These are phyloP conservation scores for Diplocarpon mali DNA, from an alignment of 2,329 filamentous ascomycete species.

Conservation along the genomic window DNA sequence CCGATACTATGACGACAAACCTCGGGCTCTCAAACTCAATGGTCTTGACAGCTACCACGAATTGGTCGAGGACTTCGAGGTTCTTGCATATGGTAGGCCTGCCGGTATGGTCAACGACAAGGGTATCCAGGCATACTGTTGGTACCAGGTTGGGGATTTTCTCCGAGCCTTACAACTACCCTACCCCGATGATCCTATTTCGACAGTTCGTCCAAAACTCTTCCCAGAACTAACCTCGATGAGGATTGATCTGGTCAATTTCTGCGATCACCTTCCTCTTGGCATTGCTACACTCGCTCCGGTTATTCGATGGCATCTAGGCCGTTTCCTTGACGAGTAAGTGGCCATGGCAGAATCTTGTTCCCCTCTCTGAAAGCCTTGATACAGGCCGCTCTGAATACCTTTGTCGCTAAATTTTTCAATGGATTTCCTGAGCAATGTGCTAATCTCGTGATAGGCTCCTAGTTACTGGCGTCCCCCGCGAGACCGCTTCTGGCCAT, in stretches of 20 bases:
- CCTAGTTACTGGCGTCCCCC: conserved; percentile 13
- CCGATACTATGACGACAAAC: conserved; percentile 42
- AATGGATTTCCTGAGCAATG: too few relatives aligned
- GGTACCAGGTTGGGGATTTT: conserved; percentile 17
- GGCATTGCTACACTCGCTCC: conserved; percentile 5
- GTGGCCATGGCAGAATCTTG: neutral
- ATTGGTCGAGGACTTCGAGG: conserved; percentile 2
- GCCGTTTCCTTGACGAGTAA: conserved; percentile 10
- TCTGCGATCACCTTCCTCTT: conserved; percentile 16
- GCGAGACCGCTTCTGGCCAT: neutral
- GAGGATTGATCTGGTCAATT: conserved; percentile 18
- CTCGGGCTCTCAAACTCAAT: conserved; percentile 8
- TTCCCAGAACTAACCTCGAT: conserved; percentile 11
- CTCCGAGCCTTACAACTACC: conserved; percentile 8
- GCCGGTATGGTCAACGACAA: conserved; percentile 9
- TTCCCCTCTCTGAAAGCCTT: neutral
- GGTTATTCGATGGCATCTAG: conserved; percentile 15
- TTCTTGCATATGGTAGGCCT: conserved; percentile 11
- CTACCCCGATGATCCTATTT: neutral
- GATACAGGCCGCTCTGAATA: neutral
- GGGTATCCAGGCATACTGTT: conserved; percentile 19
- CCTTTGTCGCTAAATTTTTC: too few relatives aligned
- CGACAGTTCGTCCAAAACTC: conserved; percentile 4
- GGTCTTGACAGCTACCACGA: conserved; percentile 10
- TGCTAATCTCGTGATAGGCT: conserved; percentile 2